These are phyloP conservation scores for Sporothrix globosa DNA, from an alignment of 2,329 filamentous ascomycete species.

Conservation along the genomic window DNA sequence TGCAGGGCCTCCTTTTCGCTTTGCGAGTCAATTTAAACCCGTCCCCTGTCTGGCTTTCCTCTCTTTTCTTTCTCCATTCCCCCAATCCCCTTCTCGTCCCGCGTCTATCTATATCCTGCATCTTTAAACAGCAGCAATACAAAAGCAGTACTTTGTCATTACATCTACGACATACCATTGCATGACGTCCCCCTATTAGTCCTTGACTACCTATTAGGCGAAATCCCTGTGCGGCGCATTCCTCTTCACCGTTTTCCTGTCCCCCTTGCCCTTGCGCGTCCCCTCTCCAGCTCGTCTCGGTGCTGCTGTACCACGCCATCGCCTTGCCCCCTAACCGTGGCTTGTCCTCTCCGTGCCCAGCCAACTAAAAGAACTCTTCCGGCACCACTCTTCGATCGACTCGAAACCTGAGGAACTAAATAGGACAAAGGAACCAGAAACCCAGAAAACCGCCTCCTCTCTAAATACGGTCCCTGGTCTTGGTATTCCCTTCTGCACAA, in stretches of 20 bases:
- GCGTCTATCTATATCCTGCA: constrained; percentile 24
- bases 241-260: constrained; percentile 22
- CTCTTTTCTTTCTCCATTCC: background rate
- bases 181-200: background rate
- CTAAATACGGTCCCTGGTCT: constrained; percentile 5
- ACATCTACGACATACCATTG: constrained; percentile 14
- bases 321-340: background rate
- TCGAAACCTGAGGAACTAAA: constrained; percentile 20
- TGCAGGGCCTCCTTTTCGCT: constrained; percentile 19
- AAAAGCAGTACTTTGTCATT: background rate
- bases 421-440: constrained; percentile 1
- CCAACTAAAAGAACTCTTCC: background rate
- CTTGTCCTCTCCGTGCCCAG: constrained; percentile 7
- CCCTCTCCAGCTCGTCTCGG: constrained; percentile 11
- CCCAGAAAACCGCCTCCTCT: constrained; percentile 11
- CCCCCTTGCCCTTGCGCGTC: background rate
- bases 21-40: constrained; percentile 23
- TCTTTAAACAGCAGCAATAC: constrained; percentile 2
- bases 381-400: constrained; percentile 9
- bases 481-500: constrained; percentile 21
- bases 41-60: constrained; percentile 5
- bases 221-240: background rate
- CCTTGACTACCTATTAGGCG: background rate
- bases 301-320: constrained; percentile 27
- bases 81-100: background rate